A percentile compares a stretch with the other conserved stretches of the same genome.
Conservation (phyloP, 208 protist genomes). For the Perkinsela sp. region DNA sequence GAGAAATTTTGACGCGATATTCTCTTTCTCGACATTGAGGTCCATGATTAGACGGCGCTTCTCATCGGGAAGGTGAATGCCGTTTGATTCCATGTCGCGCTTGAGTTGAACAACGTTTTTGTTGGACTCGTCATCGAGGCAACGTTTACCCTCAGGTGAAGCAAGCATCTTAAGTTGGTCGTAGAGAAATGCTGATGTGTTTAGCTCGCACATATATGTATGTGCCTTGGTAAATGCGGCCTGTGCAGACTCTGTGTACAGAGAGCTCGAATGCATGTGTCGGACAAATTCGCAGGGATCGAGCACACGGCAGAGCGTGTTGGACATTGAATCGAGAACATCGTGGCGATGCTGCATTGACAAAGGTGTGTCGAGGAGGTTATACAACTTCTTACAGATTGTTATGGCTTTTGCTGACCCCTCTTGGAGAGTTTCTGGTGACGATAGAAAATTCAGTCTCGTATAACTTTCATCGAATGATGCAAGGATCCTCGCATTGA, state of each 20-base stretch:
- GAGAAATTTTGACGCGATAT: conserved; percentile 42
- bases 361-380: conserved; percentile 20
- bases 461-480: background rate
- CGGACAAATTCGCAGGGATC: conserved; percentile 70
- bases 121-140: conserved; percentile 38
- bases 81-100: conserved; percentile 68
- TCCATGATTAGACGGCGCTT: conserved; percentile 32
- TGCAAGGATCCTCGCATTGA: background rate
- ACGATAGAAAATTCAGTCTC: background rate
- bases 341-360: conserved; percentile 50
- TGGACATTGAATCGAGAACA: conserved; percentile 61
- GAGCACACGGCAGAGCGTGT: conserved; percentile 57
- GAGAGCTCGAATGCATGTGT: conserved; percentile 47
- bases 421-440: background rate
- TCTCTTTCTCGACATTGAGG: conserved; percentile 61
- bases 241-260: conserved; percentile 35
- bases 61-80: conserved; percentile 45
- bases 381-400: conserved; percentile 25
- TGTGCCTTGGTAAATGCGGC: conserved; percentile 49
- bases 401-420: background rate
- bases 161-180: conserved; percentile 41
- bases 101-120: conserved; percentile 59
- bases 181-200: conserved; percentile 47
- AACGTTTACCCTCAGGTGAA: conserved; percentile 17
- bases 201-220: conserved; percentile 64